Evolutionary conservation across 2,329 filamentous ascomycete species (phyloP).

Genomic region (Phialemoniopsis sp.): DNA sequence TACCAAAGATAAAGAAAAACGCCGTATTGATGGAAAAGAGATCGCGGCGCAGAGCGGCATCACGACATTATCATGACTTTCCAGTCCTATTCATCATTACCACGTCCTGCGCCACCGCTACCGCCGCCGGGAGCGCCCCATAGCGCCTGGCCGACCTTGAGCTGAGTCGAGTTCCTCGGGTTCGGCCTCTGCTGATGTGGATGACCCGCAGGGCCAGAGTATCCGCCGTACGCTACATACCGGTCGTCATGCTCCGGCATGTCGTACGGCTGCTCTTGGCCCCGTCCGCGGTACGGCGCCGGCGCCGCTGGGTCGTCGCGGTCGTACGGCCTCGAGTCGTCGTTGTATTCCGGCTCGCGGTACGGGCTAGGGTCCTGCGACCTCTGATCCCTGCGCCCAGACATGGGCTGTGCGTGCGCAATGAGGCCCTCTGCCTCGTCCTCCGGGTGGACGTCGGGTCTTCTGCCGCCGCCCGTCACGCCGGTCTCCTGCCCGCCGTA

Average conservation of each 20-base stretch:
- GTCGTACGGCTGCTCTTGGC: neutral
- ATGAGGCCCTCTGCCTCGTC: slow-evolving; percentile 24
- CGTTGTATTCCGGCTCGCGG: slow-evolving; percentile 5
- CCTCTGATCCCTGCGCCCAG: slow-evolving; percentile 12
- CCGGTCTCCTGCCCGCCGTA: slow-evolving; percentile 2
- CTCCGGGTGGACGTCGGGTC: slow-evolving; percentile 4
- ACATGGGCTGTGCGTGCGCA: slow-evolving; percentile 28
- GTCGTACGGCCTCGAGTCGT: slow-evolving; percentile 10
- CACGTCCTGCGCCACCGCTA: neutral
- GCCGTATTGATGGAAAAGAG: too few relatives aligned
- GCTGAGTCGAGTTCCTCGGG: slow-evolving; percentile 21
- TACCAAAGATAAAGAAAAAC: slow-evolving; percentile 1
- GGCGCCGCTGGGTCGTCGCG: slow-evolving; percentile 13
- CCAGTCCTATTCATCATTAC: too few relatives aligned
- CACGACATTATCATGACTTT: too few relatives aligned
- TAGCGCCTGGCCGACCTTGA: slow-evolving; percentile 23
- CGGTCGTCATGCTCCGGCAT: neutral
- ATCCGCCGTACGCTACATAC: neutral
- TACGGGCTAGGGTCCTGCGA: slow-evolving; percentile 2
- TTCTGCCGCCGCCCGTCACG: neutral
- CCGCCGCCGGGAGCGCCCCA: slow-evolving; percentile 19
- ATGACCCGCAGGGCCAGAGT: neutral
- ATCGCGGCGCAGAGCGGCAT: too few relatives aligned
- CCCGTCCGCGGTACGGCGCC: slow-evolving; percentile 7
- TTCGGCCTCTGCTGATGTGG: slow-evolving; percentile 2